These are phyloP conservation scores for Sphenostylis stenocarpa DNA, from an alignment of 306 rosid species.

Conservation along the genomic window DNA sequence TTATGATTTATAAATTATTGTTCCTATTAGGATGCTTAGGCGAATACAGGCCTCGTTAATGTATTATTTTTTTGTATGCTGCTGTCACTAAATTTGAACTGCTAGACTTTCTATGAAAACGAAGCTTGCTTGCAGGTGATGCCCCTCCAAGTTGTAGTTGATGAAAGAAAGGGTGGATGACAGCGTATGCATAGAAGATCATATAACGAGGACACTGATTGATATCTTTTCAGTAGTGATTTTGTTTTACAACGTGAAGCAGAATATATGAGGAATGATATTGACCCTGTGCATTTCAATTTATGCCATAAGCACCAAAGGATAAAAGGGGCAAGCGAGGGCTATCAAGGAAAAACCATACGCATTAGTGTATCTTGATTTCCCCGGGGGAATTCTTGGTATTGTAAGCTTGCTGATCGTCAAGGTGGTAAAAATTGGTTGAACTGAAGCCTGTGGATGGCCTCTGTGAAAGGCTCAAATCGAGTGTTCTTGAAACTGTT, in stretches of 20 bases:
- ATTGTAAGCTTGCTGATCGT: constrained; percentile 13
- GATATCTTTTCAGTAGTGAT: not conserved
- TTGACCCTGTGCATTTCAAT: constrained; percentile 11
- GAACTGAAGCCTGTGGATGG: not conserved
- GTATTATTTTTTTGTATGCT: not conserved
- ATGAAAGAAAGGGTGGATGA: constrained; percentile 28
- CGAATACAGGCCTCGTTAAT: not conserved
- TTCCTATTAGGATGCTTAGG: not conserved
- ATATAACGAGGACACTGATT: constrained; percentile 1
- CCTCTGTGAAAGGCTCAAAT: not conserved
- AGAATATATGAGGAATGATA: not conserved
- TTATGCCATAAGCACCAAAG: not conserved
- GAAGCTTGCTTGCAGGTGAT: constrained; percentile 40
- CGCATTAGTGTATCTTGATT: constrained; percentile 22
- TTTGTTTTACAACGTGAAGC: constrained; percentile 14
- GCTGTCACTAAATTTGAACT: constrained; percentile 5
- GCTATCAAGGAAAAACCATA: not conserved
- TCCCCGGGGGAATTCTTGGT: not conserved
- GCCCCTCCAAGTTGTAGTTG: constrained; percentile 19
- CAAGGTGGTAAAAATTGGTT: not conserved
- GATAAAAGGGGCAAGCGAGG: not conserved
- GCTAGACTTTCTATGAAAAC: not conserved
- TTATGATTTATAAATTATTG: not conserved
- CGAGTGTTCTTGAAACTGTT: not conserved
- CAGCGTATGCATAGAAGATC: constrained; percentile 27